phyloP scores from a whole-genome alignment of 2,329 filamentous ascomycete species.

The Trichophyton mentagrophytes region DNA sequence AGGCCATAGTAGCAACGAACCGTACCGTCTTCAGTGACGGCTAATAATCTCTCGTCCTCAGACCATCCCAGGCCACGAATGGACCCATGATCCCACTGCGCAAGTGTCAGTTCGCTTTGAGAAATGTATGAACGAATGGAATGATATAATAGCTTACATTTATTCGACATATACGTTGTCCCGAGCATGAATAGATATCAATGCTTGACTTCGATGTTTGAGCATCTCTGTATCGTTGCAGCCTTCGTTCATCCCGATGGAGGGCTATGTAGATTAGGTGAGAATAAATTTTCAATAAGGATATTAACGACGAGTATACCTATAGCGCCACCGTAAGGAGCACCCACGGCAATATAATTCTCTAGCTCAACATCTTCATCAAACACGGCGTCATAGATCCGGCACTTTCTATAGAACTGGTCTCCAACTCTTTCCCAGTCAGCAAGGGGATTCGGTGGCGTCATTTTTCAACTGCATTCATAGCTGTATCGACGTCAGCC shows the following conservation, averaged over 20 bases:
- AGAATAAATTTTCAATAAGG: background rate
- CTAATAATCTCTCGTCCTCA: conserved; percentile 80
- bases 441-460: conserved; percentile 52
- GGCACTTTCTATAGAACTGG: conserved; percentile 87
- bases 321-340: conserved; percentile 84
- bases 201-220: conserved; percentile 68
- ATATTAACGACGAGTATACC: conserved; percentile 39
- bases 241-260: conserved; percentile 75
- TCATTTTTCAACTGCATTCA: background rate
- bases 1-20: conserved; percentile 83
- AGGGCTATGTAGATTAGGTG: conserved; percentile 46
- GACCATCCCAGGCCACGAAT: conserved; percentile 92
- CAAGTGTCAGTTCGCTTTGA: conserved; percentile 9
- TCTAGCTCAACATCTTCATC: conserved; percentile 88
- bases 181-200: conserved; percentile 87
- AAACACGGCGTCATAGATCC: conserved; percentile 86
- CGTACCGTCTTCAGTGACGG: conserved; percentile 78
- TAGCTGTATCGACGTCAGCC: background rate
- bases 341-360: conserved; percentile 82
- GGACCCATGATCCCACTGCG: conserved; percentile 71
- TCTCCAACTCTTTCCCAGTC: conserved; percentile 92
- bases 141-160: conserved; percentile 33
- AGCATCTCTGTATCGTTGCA: conserved; percentile 62
- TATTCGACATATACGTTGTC: conserved; percentile 73
- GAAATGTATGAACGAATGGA: no score